Conservation (phyloP, 768 basidiomycete species). For the Russula olivacea region DNA sequence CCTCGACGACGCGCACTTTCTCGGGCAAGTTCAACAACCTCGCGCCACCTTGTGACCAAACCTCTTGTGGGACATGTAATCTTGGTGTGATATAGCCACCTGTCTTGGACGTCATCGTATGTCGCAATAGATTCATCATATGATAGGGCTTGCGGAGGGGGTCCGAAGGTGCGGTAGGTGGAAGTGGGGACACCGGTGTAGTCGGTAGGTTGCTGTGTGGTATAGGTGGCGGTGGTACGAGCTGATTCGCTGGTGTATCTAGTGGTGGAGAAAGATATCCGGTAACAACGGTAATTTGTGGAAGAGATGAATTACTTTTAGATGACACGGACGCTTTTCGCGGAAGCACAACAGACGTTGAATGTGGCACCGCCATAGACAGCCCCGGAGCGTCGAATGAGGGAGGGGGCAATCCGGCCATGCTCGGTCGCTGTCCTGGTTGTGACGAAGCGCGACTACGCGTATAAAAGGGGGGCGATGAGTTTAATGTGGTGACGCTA, state of each 20-base stretch:
- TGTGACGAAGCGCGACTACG: slow-evolving; percentile 71
- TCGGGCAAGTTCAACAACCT: slow-evolving; percentile 77
- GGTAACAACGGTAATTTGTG: slow-evolving; percentile 46
- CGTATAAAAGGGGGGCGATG: slow-evolving; percentile 22
- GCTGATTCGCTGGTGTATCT: slow-evolving; percentile 28
- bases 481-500: slow-evolving; percentile 20
- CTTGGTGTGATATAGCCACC: slow-evolving; percentile 88
- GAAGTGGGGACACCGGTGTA: slow-evolving; percentile 74
- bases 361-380: slow-evolving; percentile 33
- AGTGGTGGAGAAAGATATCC: slow-evolving; percentile 43
- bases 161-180: slow-evolving; percentile 64
- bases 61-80: slow-evolving; percentile 81
- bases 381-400: slow-evolving; percentile 47
- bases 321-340: slow-evolving; percentile 57
- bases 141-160: slow-evolving; percentile 81
- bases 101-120: slow-evolving; percentile 69
- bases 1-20: slow-evolving; percentile 80
- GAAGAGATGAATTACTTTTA: slow-evolving; percentile 47
- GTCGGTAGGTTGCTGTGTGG: slow-evolving; percentile 56
- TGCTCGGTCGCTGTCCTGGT: slow-evolving; percentile 59
- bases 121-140: slow-evolving; percentile 76
- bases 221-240: slow-evolving; percentile 44
- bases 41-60: slow-evolving; percentile 88
- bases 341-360: slow-evolving; percentile 35
- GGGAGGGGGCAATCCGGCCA: slow-evolving; percentile 42